Base-by-base conservation (phyloP, 2,329 filamentous ascomycete genomes). In the Tolypocladium tropicale region DNA sequence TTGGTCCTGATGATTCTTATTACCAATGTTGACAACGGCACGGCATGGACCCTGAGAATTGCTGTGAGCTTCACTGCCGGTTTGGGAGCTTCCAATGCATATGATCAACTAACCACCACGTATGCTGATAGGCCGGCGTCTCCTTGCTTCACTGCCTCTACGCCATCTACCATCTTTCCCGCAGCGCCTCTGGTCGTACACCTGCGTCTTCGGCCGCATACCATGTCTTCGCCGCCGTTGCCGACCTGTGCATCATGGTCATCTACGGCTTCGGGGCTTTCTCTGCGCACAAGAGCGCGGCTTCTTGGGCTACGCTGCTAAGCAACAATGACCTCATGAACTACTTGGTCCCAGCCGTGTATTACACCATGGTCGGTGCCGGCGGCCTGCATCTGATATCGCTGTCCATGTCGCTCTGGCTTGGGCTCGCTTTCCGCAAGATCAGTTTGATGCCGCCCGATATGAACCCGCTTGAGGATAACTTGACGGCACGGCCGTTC, bases 391-490 rank as follows among this genome's bases (percentile, higher is more conserved):
- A 96, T 67, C 64, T 88, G 0, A 60, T 90, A 11, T 89, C 89
- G 2, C 71, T 94, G 1, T 70, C 76, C 21, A 75, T 95, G 37
- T 89, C 89, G 6, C 68, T 89, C 34, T 96, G 88, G 73, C 77
- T 97, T 30, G 83, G 84, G 18, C 68, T 89, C 54, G 82, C 88
- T 62, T 97, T 96, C 81, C 83, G 86, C 43, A 87, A 88, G 66
- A 96, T 97, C 64, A 78, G 85, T 6, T 77, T 79, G 23, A 80
- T 96, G 68, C 93, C 93, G 6, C 92, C 93, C 0, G 93, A 97
- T 66, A 90, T 96, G 88, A 97, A 97, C 68, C 93, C 93, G 2
- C 78, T 97, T 16, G 92, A 96, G 68, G 84, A 89, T 61, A 86
- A 93, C 64, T 75, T 95, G 57, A 96, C 91, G 1, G 85, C 89